Percentiles rank a stretch among this genome's conserved stretches.
Conservation (phyloP, 495 filamentous ascomycete species). For the Cercophora newfieldiana region DNA sequence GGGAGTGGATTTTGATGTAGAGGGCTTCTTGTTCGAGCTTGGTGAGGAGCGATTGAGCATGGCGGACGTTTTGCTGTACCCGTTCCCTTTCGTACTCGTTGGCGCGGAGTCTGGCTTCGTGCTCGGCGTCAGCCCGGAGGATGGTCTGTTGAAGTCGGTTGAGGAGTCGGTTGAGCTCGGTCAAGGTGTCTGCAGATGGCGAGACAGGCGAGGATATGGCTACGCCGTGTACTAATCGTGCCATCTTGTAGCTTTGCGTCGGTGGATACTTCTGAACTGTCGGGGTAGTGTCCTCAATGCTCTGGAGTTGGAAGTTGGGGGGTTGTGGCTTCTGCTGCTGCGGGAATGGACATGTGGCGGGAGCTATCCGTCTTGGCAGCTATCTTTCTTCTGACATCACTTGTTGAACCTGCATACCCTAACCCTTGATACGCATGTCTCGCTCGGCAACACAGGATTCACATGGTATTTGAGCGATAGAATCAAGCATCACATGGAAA, state of each 20-base stretch:
- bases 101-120: slow-evolving; percentile 53
- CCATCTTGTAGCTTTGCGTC: slow-evolving; percentile 24
- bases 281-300: neutral
- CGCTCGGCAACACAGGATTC: neutral
- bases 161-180: slow-evolving; percentile 73
- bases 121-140: slow-evolving; percentile 63
- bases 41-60: slow-evolving; percentile 73
- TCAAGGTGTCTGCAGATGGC: slow-evolving; percentile 28
- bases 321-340: neutral
- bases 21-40: slow-evolving; percentile 73
- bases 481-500: neutral
- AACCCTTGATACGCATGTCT: slow-evolving; percentile 17
- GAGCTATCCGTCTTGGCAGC: neutral
- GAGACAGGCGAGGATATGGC: slow-evolving; percentile 14
- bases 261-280: neutral
- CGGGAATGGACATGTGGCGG: neutral
- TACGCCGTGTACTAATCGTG: slow-evolving; percentile 27
- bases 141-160: slow-evolving; percentile 71
- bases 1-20: slow-evolving; percentile 61
- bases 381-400: slow-evolving; percentile 10
- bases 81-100: slow-evolving; percentile 72
- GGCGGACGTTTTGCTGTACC: slow-evolving; percentile 75
- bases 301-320: neutral
- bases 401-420: slow-evolving; percentile 15
- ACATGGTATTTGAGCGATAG: neutral